phyloP scores from a whole-genome alignment of 495 filamentous ascomycete species.

The Trichocladium antarcticum region DNA sequence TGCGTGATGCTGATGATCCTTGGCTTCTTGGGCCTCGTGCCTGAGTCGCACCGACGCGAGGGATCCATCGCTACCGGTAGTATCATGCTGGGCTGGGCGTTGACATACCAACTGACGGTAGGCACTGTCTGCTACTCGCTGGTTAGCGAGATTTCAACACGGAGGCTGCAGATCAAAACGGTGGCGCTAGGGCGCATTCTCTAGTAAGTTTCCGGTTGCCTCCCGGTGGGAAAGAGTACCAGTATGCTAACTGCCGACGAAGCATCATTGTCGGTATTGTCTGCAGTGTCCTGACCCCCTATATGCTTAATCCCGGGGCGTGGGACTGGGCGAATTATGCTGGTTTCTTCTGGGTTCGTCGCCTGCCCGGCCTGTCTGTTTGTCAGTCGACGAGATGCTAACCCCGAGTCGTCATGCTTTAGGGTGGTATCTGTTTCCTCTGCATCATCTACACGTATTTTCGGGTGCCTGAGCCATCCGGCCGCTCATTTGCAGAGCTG shows the following conservation, averaged over 20 bases:
- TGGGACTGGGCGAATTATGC: conserved; percentile 69
- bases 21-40: conserved; percentile 60
- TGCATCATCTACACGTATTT: conserved; percentile 67
- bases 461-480: conserved; percentile 60
- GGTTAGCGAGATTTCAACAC: conserved; percentile 62
- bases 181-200: conserved; percentile 52
- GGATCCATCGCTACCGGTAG: conserved; percentile 56
- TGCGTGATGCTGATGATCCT: conserved; percentile 58
- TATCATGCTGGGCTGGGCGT: conserved; percentile 61
- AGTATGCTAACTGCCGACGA: conserved; percentile 11
- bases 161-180: conserved; percentile 67
- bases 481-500: conserved; percentile 62
- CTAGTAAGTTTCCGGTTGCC: conserved; percentile 36
- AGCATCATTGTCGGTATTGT: conserved; percentile 59
- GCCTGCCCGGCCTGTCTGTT: not conserved
- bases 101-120: conserved; percentile 65
- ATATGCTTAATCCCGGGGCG: conserved; percentile 62
- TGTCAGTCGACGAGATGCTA: not conserved
- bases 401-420: not conserved
- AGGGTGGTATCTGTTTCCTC: conserved; percentile 55
- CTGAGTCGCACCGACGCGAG: conserved; percentile 40
- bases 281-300: conserved; percentile 58
- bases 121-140: conserved; percentile 72
- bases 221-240: not conserved
- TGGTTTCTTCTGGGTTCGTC: conserved; percentile 68